Evolutionary conservation across 1,284 basidiomycete species (phyloP).

Genomic region (Irpex sp.): DNA sequence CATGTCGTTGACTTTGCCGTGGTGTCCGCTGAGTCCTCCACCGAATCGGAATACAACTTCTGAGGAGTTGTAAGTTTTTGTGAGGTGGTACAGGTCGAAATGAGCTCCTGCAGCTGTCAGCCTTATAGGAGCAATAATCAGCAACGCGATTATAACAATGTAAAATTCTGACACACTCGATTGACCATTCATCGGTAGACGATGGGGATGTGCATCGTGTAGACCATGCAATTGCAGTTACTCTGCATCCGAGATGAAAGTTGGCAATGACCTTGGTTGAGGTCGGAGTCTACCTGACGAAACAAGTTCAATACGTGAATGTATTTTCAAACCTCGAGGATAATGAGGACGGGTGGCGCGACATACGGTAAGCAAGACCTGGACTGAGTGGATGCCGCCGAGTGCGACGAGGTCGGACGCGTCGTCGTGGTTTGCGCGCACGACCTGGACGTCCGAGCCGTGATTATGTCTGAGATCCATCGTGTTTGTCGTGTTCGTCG

Average conservation of each 20-base stretch:
- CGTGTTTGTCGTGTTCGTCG: background rate
- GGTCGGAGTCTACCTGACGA: slow-evolving; percentile 29
- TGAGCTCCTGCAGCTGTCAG: slow-evolving; percentile 64
- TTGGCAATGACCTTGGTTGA: slow-evolving; percentile 53
- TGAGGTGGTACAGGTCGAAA: slow-evolving; percentile 65
- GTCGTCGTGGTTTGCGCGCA: slow-evolving; percentile 59
- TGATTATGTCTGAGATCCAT: slow-evolving; percentile 62
- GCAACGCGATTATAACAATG: background rate
- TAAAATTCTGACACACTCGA: slow-evolving; percentile 51
- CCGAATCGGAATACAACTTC: slow-evolving; percentile 68
- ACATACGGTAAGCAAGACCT: slow-evolving; percentile 62
- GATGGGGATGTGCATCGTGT: slow-evolving; percentile 63
- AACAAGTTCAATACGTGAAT: slow-evolving; percentile 11
- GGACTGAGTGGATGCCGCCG: slow-evolving; percentile 67
- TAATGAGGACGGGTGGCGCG: slow-evolving; percentile 1
- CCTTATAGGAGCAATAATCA: slow-evolving; percentile 32
- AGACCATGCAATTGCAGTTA: slow-evolving; percentile 79
- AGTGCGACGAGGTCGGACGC: slow-evolving; percentile 67
- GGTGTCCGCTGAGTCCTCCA: slow-evolving; percentile 73
- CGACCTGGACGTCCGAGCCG: slow-evolving; percentile 52
- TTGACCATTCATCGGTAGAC: slow-evolving; percentile 57
- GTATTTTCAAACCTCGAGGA: background rate
- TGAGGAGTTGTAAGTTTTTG: slow-evolving; percentile 44
- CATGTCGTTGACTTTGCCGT: slow-evolving; percentile 71
- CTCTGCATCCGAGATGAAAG: slow-evolving; percentile 68